phyloP scores from a whole-genome alignment of 176 grass and related monocot genomes.

The Oryza meyeriana region DNA sequence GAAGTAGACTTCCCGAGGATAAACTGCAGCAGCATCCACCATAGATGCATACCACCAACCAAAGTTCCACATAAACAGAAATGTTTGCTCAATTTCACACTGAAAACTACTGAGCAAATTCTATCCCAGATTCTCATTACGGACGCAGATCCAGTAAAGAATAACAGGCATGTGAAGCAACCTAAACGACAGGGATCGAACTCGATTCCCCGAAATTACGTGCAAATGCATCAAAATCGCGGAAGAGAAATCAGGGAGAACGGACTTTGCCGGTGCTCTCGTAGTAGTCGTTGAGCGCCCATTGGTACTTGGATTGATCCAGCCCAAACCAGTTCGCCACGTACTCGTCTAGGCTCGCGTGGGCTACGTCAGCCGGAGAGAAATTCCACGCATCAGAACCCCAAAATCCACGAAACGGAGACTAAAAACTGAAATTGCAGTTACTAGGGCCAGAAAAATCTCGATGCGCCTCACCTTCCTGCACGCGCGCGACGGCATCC shows the following conservation, averaged over 20 bases:
- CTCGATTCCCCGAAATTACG: conserved; percentile 15
- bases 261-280: conserved; percentile 75
- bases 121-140: background rate
- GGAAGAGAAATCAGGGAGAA: conserved; percentile 7
- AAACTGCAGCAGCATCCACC: conserved; percentile 1
- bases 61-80: background rate
- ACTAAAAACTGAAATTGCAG: conserved; percentile 4
- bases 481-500: conserved; percentile 81
- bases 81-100: background rate
- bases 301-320: conserved; percentile 96
- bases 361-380: conserved; percentile 30
- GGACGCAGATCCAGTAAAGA: conserved; percentile 33
- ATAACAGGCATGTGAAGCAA: background rate
- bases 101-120: background rate
- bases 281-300: conserved; percentile 97
- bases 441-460: background rate
- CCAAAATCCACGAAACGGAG: background rate
- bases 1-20: conserved; percentile 16
- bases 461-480: conserved; percentile 57
- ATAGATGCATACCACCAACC: conserved; percentile 21
- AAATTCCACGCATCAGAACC: conserved; percentile 11
- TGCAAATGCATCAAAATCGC: background rate
- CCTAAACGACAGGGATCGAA: conserved; percentile 25
- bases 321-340: conserved; percentile 85
- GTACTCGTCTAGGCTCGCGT: conserved; percentile 80